Evolutionary conservation across 2,329 filamentous ascomycete species (phyloP), one percentile per base, ranked within the genome.

Genomic region (Epichloe amarillans): DNA sequence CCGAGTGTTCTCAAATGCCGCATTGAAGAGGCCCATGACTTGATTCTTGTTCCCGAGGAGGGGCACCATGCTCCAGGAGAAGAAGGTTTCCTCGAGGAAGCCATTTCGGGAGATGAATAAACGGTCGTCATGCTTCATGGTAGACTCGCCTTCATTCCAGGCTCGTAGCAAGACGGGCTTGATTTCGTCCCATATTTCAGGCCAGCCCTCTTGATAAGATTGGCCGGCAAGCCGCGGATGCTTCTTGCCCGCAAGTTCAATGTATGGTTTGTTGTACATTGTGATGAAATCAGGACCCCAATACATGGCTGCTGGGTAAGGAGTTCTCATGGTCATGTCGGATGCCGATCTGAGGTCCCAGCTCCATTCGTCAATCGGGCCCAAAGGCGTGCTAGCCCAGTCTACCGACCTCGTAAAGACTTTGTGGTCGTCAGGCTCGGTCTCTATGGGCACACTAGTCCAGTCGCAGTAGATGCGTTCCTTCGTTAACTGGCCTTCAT

Each of bases 71-170:
- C 81, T 85, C 85, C 85, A 90, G 12, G 83, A 86, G 62, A 90
- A 90, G 61, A 86, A 90, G 0, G 84, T 81, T 62, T 91, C 86
- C 64, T 93, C 85, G 1, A 87, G 66, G 54, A 77, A 87, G 1
- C 80, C 78, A 54, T 79, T 77, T 12, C 86, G 77, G 45, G 75
- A 71, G 33, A 91, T 75, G 59, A 89, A 88, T 1, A 90, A 70
- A 50, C 80, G 80, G 55, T 90, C 85, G 57, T 90, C 86, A 56
- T 88, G 82, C 63, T 88, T 90, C 83, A 89, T 86, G 0, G 82
- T 87, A 0, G 86, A 83, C 66, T 88, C 81, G 0, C 86, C 87
- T 3, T 80, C 83, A 41, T 75, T 65, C 62, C 76, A 78, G 1
- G 86, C 86, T 53, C 72, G 79, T 19, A 74, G 69, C 55, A 91